Percentiles rank a stretch among this genome's conserved stretches.
phyloP scores from a whole-genome alignment of 75 land plant genomes.

The Sequoia sempervirens region DNA sequence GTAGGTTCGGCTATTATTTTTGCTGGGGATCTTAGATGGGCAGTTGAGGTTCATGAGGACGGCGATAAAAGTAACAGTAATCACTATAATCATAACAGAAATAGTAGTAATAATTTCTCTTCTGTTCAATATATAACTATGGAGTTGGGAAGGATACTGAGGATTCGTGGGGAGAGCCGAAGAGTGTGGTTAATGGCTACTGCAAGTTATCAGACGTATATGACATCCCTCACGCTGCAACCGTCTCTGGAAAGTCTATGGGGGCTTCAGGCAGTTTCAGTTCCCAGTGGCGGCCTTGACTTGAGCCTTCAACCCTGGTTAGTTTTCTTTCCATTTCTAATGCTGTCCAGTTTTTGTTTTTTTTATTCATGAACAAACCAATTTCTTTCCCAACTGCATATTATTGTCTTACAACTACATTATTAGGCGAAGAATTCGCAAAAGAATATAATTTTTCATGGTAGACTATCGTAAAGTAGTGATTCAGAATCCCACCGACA shows the following conservation, averaged over 20 bases:
- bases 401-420: neutral
- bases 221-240: slow-evolving; percentile 27
- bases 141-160: slow-evolving; percentile 34
- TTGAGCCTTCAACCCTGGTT: slow-evolving; percentile 32
- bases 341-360: too few relatives aligned
- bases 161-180: slow-evolving; percentile 5
- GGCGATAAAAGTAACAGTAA: neutral
- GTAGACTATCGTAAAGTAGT: neutral
- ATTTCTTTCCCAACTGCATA: too few relatives aligned
- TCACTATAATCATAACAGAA: neutral
- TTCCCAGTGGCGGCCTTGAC: slow-evolving; percentile 27
- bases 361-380: neutral
- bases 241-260: slow-evolving; percentile 45
- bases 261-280: slow-evolving; percentile 46
- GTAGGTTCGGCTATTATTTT: slow-evolving; percentile 52
- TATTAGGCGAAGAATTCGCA: neutral
- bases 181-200: slow-evolving; percentile 50
- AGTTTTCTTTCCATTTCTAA: neutral
- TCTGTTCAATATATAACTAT: slow-evolving; percentile 21
- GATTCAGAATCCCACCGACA: neutral
- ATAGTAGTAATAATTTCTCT: neutral
- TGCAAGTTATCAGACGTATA: slow-evolving; percentile 40
- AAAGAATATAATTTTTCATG: neutral
- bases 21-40: slow-evolving; percentile 78
- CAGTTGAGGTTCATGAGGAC: slow-evolving; percentile 14